These are phyloP conservation scores for Pichia nanzhaoensis DNA, from an alignment of 805 yeast species.

Conservation along the genomic window DNA sequence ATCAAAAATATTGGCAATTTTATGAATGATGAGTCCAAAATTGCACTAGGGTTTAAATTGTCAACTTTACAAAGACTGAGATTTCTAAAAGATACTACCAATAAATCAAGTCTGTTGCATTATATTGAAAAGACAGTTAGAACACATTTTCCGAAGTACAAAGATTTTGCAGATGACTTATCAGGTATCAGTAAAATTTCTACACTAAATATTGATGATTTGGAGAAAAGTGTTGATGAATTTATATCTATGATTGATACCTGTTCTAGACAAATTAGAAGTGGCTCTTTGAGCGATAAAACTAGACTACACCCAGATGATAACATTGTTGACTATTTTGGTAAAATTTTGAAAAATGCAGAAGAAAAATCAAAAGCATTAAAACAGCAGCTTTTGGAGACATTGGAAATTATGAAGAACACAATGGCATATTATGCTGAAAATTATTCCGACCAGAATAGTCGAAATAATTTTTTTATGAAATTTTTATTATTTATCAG, in stretches of 20 bases:
- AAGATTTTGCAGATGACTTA: conserved; percentile 56
- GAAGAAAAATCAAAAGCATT: conserved; percentile 42
- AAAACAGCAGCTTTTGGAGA: conserved; percentile 42
- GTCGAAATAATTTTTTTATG: conserved; percentile 53
- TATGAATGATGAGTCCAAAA: conserved; percentile 66
- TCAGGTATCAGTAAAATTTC: conserved; percentile 46
- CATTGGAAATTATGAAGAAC: conserved; percentile 47
- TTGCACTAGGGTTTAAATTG: conserved; percentile 64
- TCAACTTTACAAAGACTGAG: conserved; percentile 62
- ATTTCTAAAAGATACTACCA: conserved; percentile 65
- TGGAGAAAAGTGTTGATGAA: conserved; percentile 53
- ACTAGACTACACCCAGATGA: conserved; percentile 63
- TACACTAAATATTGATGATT: conserved; percentile 55
- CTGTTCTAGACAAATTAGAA: conserved; percentile 46
- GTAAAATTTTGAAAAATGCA: conserved; percentile 30
- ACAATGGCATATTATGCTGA: conserved; percentile 71
- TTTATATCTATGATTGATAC: conserved; percentile 44
- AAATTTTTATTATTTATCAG: conserved; percentile 53
- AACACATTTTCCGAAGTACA: conserved; percentile 55
- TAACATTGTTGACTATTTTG: conserved; percentile 45
- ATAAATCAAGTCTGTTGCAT: conserved; percentile 65
- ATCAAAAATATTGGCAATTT: conserved; percentile 71
- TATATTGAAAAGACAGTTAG: conserved; percentile 68
- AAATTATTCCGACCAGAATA: conserved; percentile 44
- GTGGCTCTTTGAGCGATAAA: conserved; percentile 60